Conservation (phyloP, 2,329 filamentous ascomycete species). For the Graphium sp. region DNA sequence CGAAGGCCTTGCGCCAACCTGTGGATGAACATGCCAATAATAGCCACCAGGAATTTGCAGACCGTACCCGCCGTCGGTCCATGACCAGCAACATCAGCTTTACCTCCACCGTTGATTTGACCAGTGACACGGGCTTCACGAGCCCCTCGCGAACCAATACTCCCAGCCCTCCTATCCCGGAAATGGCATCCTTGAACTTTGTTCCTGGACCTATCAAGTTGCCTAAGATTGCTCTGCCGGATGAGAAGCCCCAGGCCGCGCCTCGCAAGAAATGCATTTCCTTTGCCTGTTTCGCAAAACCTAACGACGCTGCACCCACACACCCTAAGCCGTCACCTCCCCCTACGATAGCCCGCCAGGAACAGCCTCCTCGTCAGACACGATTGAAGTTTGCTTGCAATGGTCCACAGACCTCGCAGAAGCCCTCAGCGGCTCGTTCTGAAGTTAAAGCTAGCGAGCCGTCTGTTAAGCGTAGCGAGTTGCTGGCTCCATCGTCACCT, state of each 20-base stretch:
- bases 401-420: too few species aligned
- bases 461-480: constrained; percentile 6
- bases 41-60: constrained; percentile 16
- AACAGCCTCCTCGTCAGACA: constrained; percentile 41
- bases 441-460: too few species aligned
- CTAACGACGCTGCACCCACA: constrained; percentile 10
- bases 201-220: constrained; percentile 11
- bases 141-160: constrained; percentile 79
- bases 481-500: too few species aligned
- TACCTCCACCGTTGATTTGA: constrained; percentile 75
- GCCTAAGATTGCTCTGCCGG: too few species aligned
- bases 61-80: constrained; percentile 36
- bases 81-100: constrained; percentile 67
- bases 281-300: constrained; percentile 6
- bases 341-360: constrained; percentile 8
- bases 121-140: constrained; percentile 84
- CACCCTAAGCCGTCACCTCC: constrained; percentile 11
- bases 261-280: constrained; percentile 6
- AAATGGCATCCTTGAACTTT: constrained; percentile 29
- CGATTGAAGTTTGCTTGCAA: constrained; percentile 84
- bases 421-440: constrained; percentile 31
- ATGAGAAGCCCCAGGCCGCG: background rate
- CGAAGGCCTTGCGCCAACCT: constrained; percentile 55
- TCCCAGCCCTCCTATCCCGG: constrained; percentile 69
- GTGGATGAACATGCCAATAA: constrained; percentile 33